Percentiles rank a stretch among this genome's conserved stretches.
phyloP scores from a whole-genome alignment of 176 grass and related monocot species.

The Themeda triandra region DNA sequence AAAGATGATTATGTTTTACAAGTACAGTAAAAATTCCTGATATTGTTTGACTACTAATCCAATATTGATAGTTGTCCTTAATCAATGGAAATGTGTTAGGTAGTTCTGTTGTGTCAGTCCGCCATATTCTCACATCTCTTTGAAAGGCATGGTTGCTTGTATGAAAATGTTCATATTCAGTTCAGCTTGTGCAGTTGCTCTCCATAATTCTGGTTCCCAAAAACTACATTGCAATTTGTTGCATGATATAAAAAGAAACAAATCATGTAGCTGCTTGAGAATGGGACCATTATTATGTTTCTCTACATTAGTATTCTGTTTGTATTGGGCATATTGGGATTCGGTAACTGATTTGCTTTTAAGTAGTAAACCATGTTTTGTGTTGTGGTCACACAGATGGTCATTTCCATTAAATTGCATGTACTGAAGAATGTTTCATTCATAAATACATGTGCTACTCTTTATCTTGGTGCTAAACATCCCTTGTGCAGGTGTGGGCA shows the following conservation, averaged over 20 bases:
- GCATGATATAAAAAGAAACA: not conserved
- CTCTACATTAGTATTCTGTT: not conserved
- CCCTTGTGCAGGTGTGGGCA: slow-evolving; percentile 78
- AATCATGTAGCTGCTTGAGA: not conserved
- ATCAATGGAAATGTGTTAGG: not conserved
- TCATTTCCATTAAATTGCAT: no score
- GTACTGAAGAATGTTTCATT: not conserved
- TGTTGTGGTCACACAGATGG: no score
- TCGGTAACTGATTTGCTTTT: not conserved
- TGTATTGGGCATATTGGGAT: not conserved
- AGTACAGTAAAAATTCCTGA: not conserved
- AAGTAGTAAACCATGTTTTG: not conserved
- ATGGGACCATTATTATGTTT: not conserved
- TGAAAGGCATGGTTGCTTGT: not conserved
- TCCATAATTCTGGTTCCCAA: not conserved
- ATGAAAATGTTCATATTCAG: no score
- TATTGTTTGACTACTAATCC: not conserved
- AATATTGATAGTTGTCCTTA: not conserved
- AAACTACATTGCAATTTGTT: not conserved
- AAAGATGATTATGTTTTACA: not conserved
- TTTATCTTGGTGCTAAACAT: not conserved
- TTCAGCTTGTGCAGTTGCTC: not conserved
- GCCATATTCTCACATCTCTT: not conserved
- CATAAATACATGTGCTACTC: not conserved
- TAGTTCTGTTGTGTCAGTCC: not conserved